A percentile compares a stretch with the other conserved stretches of the same genome.
phyloP scores from a whole-genome alignment of 2,329 filamentous ascomycete genomes.

The Penicillium sp. region DNA sequence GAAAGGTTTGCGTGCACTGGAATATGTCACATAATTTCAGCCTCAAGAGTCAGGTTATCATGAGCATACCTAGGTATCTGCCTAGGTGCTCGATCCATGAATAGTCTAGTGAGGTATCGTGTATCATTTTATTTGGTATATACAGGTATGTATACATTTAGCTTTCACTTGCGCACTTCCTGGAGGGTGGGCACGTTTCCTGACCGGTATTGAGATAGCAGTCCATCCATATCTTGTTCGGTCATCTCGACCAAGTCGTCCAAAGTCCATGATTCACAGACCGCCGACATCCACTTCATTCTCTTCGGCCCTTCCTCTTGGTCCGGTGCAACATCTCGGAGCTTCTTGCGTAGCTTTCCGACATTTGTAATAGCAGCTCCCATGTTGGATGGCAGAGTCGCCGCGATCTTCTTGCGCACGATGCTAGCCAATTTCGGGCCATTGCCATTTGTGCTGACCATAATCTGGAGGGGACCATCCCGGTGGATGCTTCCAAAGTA shows the following conservation, averaged over 20 bases:
- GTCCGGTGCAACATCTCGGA: conserved; percentile 74
- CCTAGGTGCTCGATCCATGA: too few relatives aligned
- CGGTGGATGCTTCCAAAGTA: conserved; percentile 97
- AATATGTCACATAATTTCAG: neutral
- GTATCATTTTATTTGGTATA: neutral
- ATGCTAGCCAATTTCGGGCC: conserved; percentile 87
- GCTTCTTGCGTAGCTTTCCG: conserved; percentile 73
- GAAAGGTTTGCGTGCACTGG: neutral
- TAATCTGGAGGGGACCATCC: conserved; percentile 92
- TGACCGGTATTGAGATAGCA: conserved; percentile 71
- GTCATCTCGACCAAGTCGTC: conserved; percentile 81
- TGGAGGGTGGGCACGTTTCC: conserved; percentile 40
- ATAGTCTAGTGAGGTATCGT: neutral
- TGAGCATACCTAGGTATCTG: too few relatives aligned
- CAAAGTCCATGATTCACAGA: conserved; percentile 83
- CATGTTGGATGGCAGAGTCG: conserved; percentile 71
- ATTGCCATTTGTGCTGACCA: conserved; percentile 98
- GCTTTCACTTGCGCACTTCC: conserved; percentile 31
- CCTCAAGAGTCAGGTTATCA: neutral
- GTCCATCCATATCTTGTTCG: conserved; percentile 77
- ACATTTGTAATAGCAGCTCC: conserved; percentile 85
- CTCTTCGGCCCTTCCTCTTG: conserved; percentile 76
- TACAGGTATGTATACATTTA: neutral
- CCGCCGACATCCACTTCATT: conserved; percentile 94
- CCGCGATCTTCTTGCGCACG: conserved; percentile 79